Evolutionary conservation across 1,284 basidiomycete genomes (phyloP), one percentile per base, ranked within the genome.

Genomic region (Stygiomarasmius scandens): DNA sequence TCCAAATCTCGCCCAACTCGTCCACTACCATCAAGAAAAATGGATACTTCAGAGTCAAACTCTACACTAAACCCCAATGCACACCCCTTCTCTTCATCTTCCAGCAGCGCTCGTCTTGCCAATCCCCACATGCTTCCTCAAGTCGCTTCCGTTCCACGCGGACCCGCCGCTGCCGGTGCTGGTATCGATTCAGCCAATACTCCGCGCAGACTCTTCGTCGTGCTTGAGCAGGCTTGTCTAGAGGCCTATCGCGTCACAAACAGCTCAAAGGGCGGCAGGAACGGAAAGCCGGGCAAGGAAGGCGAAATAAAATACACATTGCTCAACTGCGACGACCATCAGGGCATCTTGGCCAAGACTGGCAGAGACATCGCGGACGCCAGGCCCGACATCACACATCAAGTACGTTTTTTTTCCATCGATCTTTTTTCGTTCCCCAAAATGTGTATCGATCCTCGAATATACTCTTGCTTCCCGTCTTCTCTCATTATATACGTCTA

Each of bases 321-420:
- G 58, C 77, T 99, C 64, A 99, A 99, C 75, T 99, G 97, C 75
- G 96, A 99, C 73, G 96, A 99, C 67, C 96, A 99, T 75, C 96
- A 99, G 73, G 95, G 96, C 51, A 97, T 99, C 62, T 80, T 99
- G 59, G 96, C 97, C 6, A 98, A 98, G 77, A 98, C 96, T 2
- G 95, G 95, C 25, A 83, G 96, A 66, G 97, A 99, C 75, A 99
- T 99, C 64, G 96, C 97, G 20, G 96, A 98, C 74, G 96, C 97
- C 19, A 79, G 96, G 61, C 96, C 97, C 4, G 97, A 99, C 74
- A 99, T 99, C 69, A 99, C 97, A 0, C 96, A 99, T 74, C 97
- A 99, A 84, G 94, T 94, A 59, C 63, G 82, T 71, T 34, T 61
- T 46, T 47, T 48, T 34, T 49, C 48, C 60, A 14, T 56, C 5